phyloP scores from a whole-genome alignment of 2,329 filamentous ascomycete species.

The Calycina herbarum region DNA sequence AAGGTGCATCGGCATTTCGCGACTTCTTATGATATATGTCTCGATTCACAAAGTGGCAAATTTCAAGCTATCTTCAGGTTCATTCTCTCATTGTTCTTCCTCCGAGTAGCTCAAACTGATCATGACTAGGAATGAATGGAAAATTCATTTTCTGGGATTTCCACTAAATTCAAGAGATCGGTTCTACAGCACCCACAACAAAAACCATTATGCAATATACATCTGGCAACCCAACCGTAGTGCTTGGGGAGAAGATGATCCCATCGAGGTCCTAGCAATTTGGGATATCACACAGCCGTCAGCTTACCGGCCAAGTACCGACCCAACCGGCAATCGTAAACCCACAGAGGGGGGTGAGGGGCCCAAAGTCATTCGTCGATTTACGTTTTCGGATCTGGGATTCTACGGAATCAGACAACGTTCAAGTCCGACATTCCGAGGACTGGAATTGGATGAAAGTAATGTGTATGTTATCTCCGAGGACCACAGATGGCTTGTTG shows the following conservation, averaged over 20 bases:
- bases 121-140: slow-evolving; percentile 50
- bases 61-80: slow-evolving; percentile 53
- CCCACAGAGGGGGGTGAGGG: slow-evolving; percentile 38
- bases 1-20: slow-evolving; percentile 58
- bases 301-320: slow-evolving; percentile 50
- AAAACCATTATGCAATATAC: slow-evolving; percentile 61
- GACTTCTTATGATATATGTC: slow-evolving; percentile 54
- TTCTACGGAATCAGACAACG: slow-evolving; percentile 55
- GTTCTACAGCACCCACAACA: slow-evolving; percentile 62
- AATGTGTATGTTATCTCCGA: slow-evolving; percentile 59
- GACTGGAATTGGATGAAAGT: slow-evolving; percentile 47
- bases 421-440: slow-evolving; percentile 49
- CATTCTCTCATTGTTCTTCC: slow-evolving; percentile 8
- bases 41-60: slow-evolving; percentile 15
- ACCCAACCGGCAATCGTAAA: slow-evolving; percentile 44
- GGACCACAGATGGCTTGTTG: slow-evolving; percentile 50
- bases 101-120: neutral
- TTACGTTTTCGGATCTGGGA: slow-evolving; percentile 52
- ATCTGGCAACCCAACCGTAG: slow-evolving; percentile 60
- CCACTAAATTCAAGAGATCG: slow-evolving; percentile 55
- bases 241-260: slow-evolving; percentile 55
- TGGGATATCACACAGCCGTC: slow-evolving; percentile 58
- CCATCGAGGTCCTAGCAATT: slow-evolving; percentile 57
- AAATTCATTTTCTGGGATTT: slow-evolving; percentile 57
- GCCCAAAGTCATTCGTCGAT: slow-evolving; percentile 49